Evolutionary conservation across 257 asterid species (phyloP).

Genomic region (Penstemon davidsonii): DNA sequence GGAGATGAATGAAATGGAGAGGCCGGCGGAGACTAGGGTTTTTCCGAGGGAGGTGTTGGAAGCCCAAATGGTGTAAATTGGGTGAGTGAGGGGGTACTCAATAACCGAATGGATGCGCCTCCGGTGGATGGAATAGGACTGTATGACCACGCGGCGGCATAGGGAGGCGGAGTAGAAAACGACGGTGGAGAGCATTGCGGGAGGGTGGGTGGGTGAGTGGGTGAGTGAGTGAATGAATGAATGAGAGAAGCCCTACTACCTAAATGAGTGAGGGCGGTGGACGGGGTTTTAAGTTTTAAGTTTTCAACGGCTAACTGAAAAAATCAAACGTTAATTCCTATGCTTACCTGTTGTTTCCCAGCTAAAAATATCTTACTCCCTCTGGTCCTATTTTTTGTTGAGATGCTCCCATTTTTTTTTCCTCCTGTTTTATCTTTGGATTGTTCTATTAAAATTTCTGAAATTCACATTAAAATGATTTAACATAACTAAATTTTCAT

Average conservation of each 20-base stretch:
- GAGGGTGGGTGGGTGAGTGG: not conserved
- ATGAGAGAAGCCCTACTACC: conserved; percentile 1
- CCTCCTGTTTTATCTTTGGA: no score
- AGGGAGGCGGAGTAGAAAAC: conserved; percentile 19
- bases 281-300: conserved; percentile 8
- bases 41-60: conserved; percentile 93
- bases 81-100: conserved; percentile 77
- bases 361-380: no score
- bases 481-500: no score
- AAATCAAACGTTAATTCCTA: conserved; percentile 13
- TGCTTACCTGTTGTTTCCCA: no score
- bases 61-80: conserved; percentile 92
- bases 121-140: conserved; percentile 25
- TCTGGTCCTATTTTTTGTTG: no score
- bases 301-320: conserved; percentile 27
- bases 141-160: conserved; percentile 30
- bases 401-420: no score
- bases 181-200: conserved; percentile 33
- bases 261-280: not conserved
- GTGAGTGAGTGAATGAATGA: not conserved
- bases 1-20: conserved; percentile 73
- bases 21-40: conserved; percentile 98
- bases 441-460: no score
- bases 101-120: conserved; percentile 41
- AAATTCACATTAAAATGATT: no score